Percentiles rank a stretch among this genome's conserved stretches.
phyloP scores from a whole-genome alignment of 768 basidiomycete genomes.

The Tricholoma bakamatsutake region DNA sequence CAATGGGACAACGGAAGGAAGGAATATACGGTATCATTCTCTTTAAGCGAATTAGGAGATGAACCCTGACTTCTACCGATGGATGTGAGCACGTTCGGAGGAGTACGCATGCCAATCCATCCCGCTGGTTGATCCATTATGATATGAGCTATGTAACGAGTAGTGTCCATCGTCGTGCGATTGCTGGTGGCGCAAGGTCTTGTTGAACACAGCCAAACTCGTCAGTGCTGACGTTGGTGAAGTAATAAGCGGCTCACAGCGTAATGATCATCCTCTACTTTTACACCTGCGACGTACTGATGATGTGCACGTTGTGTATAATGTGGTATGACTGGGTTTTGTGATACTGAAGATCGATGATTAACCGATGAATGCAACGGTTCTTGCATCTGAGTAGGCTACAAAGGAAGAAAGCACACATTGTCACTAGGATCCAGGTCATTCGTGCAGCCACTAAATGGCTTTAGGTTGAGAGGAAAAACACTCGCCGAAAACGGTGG shows the following conservation, averaged over 20 bases:
- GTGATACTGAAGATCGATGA: constrained; percentile 39
- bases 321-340: constrained; percentile 32
- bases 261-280: constrained; percentile 64
- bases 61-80: constrained; percentile 38
- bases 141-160: constrained; percentile 40
- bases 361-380: constrained; percentile 44
- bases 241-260: constrained; percentile 30
- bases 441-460: constrained; percentile 22
- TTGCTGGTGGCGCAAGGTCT: constrained; percentile 28
- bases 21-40: constrained; percentile 13
- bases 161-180: constrained; percentile 34
- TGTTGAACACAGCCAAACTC: neutral
- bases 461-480: constrained; percentile 31
- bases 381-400: constrained; percentile 67
- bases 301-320: constrained; percentile 40
- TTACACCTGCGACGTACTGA: constrained; percentile 41
- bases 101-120: constrained; percentile 67
- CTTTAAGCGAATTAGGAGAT: constrained; percentile 2
- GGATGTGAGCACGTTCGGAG: constrained; percentile 56
- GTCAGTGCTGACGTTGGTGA: neutral
- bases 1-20: neutral
- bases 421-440: constrained; percentile 55
- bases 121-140: constrained; percentile 36
- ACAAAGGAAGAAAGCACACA: constrained; percentile 32
- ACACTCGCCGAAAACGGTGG: constrained; percentile 87